Percentiles rank a stretch among this genome's conserved stretches.
These are phyloP conservation scores for Saccharomycopsis capsularis DNA, from an alignment of 805 yeast genomes.

Conservation along the genomic window DNA sequence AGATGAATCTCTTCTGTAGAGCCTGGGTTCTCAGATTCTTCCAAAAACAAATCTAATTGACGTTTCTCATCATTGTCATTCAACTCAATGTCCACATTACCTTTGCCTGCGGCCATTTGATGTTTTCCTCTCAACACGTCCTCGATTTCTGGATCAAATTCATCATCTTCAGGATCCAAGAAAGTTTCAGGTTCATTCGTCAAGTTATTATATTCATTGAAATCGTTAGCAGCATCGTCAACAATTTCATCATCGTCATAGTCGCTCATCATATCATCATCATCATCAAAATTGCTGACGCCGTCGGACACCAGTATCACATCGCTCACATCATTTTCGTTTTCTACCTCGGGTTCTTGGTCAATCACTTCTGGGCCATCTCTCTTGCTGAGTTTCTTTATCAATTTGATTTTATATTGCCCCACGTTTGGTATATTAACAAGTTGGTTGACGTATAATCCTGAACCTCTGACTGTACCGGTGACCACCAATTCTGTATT, in stretches of 20 bases:
- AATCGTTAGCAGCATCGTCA: constrained; percentile 25
- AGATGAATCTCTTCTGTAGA: constrained; percentile 86
- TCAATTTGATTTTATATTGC: constrained; percentile 68
- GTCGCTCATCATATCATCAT: constrained; percentile 25
- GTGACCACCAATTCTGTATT: constrained; percentile 48
- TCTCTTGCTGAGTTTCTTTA: constrained; percentile 41
- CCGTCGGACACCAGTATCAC: constrained; percentile 22
- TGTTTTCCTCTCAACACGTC: constrained; percentile 37
- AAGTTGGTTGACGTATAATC: constrained; percentile 68
- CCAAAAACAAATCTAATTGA: constrained; percentile 64
- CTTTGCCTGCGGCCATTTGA: constrained; percentile 34
- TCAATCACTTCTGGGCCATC: constrained; percentile 27
- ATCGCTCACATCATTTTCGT: constrained; percentile 17
- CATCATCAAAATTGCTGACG: constrained; percentile 26
- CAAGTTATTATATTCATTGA: constrained; percentile 27
- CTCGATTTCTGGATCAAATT: constrained; percentile 38
- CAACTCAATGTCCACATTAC: constrained; percentile 46
- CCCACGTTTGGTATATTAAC: constrained; percentile 88
- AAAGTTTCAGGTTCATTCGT: constrained; percentile 42
- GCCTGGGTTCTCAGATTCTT: constrained; percentile 63
- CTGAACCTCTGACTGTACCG: constrained; percentile 84
- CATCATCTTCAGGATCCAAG: constrained; percentile 35
- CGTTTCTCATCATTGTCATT: constrained; percentile 78
- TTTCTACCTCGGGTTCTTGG: constrained; percentile 28
- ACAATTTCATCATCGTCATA: constrained; percentile 24